phyloP scores from a whole-genome alignment of 2,329 filamentous ascomycete genomes.

The Ascocoryne sarcoides region DNA sequence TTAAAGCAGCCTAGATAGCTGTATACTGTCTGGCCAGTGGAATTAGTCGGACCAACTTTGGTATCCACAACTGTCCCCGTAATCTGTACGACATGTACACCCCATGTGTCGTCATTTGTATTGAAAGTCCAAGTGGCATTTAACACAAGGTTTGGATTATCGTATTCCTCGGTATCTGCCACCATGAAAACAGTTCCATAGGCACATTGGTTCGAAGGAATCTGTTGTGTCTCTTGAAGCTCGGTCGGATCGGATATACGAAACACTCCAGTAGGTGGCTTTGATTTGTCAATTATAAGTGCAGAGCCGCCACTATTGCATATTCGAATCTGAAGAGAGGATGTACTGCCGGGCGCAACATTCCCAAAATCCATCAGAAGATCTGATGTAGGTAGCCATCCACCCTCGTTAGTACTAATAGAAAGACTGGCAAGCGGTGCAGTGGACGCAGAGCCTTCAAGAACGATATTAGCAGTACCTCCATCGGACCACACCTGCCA shows the following conservation, averaged over 20 bases:
- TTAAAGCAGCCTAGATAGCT: slow-evolving; percentile 29
- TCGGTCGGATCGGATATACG: slow-evolving; percentile 20
- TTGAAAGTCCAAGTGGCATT: slow-evolving; percentile 31
- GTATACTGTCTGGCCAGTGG: slow-evolving; percentile 16
- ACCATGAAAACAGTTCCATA: slow-evolving; percentile 24
- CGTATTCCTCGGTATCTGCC: slow-evolving; percentile 19
- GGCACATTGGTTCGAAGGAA: slow-evolving; percentile 22
- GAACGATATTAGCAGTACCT: slow-evolving; percentile 21
- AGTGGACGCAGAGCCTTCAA: slow-evolving; percentile 25
- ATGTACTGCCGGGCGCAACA: slow-evolving; percentile 21
- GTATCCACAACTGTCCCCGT: slow-evolving; percentile 10
- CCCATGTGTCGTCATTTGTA: slow-evolving; percentile 30
- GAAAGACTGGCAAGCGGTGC: slow-evolving; percentile 25
- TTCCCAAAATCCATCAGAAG: slow-evolving; percentile 23
- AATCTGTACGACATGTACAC: slow-evolving; percentile 28
- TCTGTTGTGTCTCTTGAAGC: slow-evolving; percentile 24
- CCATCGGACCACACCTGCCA: slow-evolving; percentile 27
- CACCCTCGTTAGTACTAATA: slow-evolving; percentile 26
- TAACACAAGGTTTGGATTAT: slow-evolving; percentile 16
- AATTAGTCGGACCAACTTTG: slow-evolving; percentile 24
- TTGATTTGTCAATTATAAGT: slow-evolving; percentile 25
- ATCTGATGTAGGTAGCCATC: slow-evolving; percentile 23
- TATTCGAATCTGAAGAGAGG: slow-evolving; percentile 21
- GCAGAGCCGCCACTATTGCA: slow-evolving; percentile 28
- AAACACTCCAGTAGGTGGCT: slow-evolving; percentile 24